Percentiles rank a stretch among this genome's conserved stretches.
phyloP scores from a whole-genome alignment of 2,329 filamentous ascomycete genomes.

The Apiospora marii region DNA sequence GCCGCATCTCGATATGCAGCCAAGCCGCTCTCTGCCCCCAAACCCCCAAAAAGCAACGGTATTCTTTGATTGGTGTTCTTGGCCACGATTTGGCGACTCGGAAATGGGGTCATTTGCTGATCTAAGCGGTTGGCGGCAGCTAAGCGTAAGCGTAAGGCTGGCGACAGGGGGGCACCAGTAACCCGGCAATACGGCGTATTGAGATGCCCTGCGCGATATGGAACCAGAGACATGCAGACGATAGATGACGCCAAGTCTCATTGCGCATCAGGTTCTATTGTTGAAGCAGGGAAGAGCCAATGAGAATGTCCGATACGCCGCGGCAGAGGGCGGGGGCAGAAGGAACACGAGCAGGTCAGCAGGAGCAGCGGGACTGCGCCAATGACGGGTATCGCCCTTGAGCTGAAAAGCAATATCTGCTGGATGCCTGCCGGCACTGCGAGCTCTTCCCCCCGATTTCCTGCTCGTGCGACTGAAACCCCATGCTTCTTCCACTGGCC shows the following conservation, averaged over 20 bases:
- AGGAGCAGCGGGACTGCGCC: neutral
- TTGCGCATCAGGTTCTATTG: neutral
- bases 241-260: constrained; percentile 17
- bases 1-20: neutral
- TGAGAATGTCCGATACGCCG: neutral
- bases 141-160: neutral
- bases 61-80: neutral
- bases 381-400: neutral
- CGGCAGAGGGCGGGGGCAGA: neutral
- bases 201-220: neutral
- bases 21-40: neutral
- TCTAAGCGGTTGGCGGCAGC: neutral
- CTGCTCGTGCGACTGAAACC: neutral
- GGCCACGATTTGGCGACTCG: neutral
- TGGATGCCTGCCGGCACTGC: neutral
- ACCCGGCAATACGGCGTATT: constrained; percentile 8
- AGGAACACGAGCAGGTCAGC: neutral
- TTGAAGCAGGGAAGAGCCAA: neutral
- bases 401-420: neutral
- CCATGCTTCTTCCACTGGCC: neutral
- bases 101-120: neutral
- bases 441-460: neutral
- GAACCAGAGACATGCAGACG: neutral
- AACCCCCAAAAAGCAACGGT: neutral
- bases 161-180: neutral